A percentile compares a stretch with the other conserved stretches of the same genome.
phyloP scores from a whole-genome alignment of 306 rosid genomes.

The Trifolium dubium region DNA sequence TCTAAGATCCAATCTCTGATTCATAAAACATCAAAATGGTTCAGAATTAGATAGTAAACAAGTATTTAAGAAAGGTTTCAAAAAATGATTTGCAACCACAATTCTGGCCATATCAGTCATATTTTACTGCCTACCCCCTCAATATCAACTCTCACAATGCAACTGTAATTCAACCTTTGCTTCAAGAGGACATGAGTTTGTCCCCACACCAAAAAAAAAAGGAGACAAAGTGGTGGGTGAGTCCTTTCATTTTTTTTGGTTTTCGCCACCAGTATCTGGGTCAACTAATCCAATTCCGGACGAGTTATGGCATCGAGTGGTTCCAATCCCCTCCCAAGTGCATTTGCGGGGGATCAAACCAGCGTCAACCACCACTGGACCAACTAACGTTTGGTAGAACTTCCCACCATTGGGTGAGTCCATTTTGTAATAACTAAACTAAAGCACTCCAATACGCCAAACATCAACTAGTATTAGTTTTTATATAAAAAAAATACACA shows the following conservation, averaged over 20 bases:
- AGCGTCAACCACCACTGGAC: too few species aligned
- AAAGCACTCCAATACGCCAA: constrained; percentile 14
- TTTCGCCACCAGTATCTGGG: too few species aligned
- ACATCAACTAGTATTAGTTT: constrained; percentile 31
- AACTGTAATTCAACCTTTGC: neutral
- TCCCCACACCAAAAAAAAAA: neutral
- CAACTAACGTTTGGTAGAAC: too few species aligned
- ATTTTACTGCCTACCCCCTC: neutral
- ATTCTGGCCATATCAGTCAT: neutral
- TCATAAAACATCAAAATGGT: constrained; percentile 35
- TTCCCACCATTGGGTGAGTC: neutral
- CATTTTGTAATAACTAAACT: constrained; percentile 4
- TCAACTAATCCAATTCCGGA: too few species aligned
- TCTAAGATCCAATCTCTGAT: constrained; percentile 94
- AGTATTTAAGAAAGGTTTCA: neutral
- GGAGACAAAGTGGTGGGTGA: neutral
- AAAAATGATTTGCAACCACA: neutral
- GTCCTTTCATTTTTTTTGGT: too few species aligned
- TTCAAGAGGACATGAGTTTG: constrained; percentile 29
- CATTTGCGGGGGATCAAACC: too few species aligned
- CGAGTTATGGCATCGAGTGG: too few species aligned
- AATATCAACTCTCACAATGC: constrained; percentile 2
- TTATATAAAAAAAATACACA: neutral
- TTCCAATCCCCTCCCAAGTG: too few species aligned
- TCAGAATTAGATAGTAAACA: constrained; percentile 35